Base-by-base conservation (phyloP, 164 flowering plant species). In the Stephania yunnanensis region DNA sequence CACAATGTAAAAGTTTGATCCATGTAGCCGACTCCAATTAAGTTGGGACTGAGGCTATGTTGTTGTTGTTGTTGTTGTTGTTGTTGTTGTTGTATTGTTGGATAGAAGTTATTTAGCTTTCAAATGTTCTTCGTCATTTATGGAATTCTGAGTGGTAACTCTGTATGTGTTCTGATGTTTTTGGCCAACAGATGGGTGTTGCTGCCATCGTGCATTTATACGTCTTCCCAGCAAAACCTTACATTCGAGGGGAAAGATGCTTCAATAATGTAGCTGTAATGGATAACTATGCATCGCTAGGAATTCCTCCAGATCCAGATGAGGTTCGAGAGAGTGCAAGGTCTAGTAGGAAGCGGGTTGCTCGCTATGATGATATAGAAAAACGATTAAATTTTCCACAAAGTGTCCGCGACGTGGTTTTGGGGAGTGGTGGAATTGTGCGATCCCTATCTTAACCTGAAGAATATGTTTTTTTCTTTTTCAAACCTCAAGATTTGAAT, bases 341-440 rank as follows among this genome's bases (percentile, higher is more conserved):
- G 77, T 76, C 78, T 25, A 89, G 94, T 3, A 88, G 82, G 81
- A 68, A 86, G 58, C 85, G 80, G 50, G 66, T 86, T 75, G 81
- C 87, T 80, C 86, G 84, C 48, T 85, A 82, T 74, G 96, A 87
- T 72, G 98, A 91, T 29, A 79, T 79, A 76, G 90, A 87, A 70
- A 87, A 88, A 71, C 87, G 89, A 22, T 74, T 92, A 71, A 92
- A 83, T 79, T 88, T 95, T 73, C 92, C 84, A 2, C 97, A 93
- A 84, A 92, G 92, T 80, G 93, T 95, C 70, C 89, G 97, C 75
- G 99, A 95, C 78, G 96, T 95, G 79, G 97, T 95, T 67, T 17
- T 95, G 70, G 98, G 99, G 68, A 93, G 99, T 74, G 88, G 99
- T 78, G 98, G 91, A 91, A 95, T 95, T 76, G 99, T 95, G 72